phyloP scores from a whole-genome alignment of 768 basidiomycete genomes.

The Russula virescens region DNA sequence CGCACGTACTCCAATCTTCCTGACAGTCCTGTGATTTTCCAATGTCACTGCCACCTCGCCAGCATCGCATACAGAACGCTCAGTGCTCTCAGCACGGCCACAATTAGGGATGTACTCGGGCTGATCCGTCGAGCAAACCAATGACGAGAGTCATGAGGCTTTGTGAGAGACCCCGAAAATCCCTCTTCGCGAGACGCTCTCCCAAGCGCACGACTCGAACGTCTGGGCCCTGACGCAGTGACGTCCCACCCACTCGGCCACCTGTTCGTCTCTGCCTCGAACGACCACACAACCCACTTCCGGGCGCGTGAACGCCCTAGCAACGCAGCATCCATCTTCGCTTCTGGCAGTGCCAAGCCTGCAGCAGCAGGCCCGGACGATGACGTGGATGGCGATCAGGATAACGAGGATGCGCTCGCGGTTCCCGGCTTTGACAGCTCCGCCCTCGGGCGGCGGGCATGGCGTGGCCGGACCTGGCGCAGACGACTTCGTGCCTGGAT shows the following conservation, averaged over 20 bases:
- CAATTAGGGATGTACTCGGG: too few species aligned
- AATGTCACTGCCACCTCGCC: not conserved
- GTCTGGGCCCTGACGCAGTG: constrained; percentile 94
- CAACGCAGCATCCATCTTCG: constrained; percentile 72
- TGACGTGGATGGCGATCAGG: constrained; percentile 37
- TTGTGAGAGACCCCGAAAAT: too few species aligned
- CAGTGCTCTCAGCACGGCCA: too few species aligned
- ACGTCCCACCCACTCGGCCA: constrained; percentile 95
- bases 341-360: constrained; percentile 79
- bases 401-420: constrained; percentile 59
- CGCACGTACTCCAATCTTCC: constrained; percentile 32
- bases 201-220: constrained; percentile 97
- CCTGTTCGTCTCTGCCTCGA: constrained; percentile 88
- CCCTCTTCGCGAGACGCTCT: constrained; percentile 73
- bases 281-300: constrained; percentile 99
- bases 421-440: constrained; percentile 67
- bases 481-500: constrained; percentile 39
- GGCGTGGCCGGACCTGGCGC: constrained; percentile 34
- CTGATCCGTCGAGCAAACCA: too few species aligned
- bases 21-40: not conserved
- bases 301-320: constrained; percentile 91
- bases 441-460: constrained; percentile 27
- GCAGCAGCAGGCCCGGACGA: constrained; percentile 60
- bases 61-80: constrained; percentile 14
- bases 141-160: too few species aligned